phyloP scores from a whole-genome alignment of 768 basidiomycete genomes.

The Amanita exitialis region DNA sequence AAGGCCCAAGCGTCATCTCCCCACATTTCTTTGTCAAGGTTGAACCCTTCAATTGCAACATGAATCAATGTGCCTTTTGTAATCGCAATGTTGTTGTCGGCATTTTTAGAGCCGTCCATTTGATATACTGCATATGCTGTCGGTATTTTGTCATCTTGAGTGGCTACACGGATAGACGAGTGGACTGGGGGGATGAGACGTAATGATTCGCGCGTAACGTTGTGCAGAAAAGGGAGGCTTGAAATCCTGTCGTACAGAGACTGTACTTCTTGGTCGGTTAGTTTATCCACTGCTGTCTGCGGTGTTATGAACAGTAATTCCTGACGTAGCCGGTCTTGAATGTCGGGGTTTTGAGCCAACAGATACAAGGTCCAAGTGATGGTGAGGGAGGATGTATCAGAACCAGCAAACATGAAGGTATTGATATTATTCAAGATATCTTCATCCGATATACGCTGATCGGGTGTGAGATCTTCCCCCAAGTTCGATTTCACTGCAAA shows the following conservation, averaged over 20 bases:
- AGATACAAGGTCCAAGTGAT: conserved; percentile 80
- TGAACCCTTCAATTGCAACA: conserved; percentile 72
- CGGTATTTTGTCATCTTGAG: conserved; percentile 69
- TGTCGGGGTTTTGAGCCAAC: conserved; percentile 53
- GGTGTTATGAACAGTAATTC: conserved; percentile 46
- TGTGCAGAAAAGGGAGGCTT: conserved; percentile 61
- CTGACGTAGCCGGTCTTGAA: conserved; percentile 61
- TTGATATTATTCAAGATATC: conserved; percentile 83
- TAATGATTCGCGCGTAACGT: conserved; percentile 65
- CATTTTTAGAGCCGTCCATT: conserved; percentile 33
- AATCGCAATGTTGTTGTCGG: conserved; percentile 34
- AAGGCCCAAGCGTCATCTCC: conserved; percentile 78
- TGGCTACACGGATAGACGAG: conserved; percentile 72
- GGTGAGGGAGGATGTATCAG: conserved; percentile 76
- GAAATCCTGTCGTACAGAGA: conserved; percentile 48
- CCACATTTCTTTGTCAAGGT: conserved; percentile 70
- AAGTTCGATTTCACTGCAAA: conserved; percentile 73
- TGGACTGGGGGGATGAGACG: conserved; percentile 78
- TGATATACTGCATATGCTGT: conserved; percentile 51
- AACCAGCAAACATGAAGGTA: conserved; percentile 86
- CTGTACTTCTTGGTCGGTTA: conserved; percentile 57
- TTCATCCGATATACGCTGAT: conserved; percentile 75
- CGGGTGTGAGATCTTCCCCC: conserved; percentile 54
- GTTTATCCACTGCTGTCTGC: conserved; percentile 25
- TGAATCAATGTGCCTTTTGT: conserved; percentile 69